Evolutionary conservation across 2,329 filamentous ascomycete species (phyloP), one percentile per base, ranked within the genome.

Genomic region (Fusarium odoratissimum): DNA sequence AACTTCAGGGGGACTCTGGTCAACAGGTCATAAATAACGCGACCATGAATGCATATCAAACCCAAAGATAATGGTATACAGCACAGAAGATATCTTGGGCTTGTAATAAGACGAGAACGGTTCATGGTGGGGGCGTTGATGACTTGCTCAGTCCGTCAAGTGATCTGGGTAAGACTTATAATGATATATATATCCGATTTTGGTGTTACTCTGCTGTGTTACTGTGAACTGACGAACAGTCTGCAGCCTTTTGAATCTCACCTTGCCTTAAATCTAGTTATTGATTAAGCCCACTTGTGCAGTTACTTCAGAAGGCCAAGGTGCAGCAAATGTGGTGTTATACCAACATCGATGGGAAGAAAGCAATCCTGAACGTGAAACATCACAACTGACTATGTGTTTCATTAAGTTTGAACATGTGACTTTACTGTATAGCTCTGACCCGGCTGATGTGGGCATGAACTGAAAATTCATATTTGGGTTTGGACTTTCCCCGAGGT

Each of bases 1-100:
- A 49, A 35, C 31, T 74, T 23, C 71, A 74, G 38, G 17, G 35
- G 30, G 58, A 69, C 16, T 23, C 60, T 51, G 57, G 54, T 33
- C 74, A 69, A 14, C 75, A 76, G 55, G 40, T 62, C 23, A 37
- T 60, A 37, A 52, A 69, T 30, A 65, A 63, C 19, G 45, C 55
- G 17, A 45, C 64, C 5, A 57, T 61, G 28, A 44, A 64, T 25
- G 37, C 69, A 16, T 77, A 75, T 57, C 75, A 67, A 49, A 52
- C 28, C 9, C 67, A 67, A 59, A 69, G 56, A 70, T 19, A 35
- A 66, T 31, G 23, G 38, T 42, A 35, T 21, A 40, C 44, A 49
- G 28, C n/a, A 58, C 23, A 54, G 40, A 42, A 54, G 21, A 49
- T 41, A 58, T 38, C n/a, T 41, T 56, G 12, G 28, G 49, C 16